These are phyloP conservation scores for Gossypium sturtianum DNA, from an alignment of 345 rosid species.

Conservation along the genomic window DNA sequence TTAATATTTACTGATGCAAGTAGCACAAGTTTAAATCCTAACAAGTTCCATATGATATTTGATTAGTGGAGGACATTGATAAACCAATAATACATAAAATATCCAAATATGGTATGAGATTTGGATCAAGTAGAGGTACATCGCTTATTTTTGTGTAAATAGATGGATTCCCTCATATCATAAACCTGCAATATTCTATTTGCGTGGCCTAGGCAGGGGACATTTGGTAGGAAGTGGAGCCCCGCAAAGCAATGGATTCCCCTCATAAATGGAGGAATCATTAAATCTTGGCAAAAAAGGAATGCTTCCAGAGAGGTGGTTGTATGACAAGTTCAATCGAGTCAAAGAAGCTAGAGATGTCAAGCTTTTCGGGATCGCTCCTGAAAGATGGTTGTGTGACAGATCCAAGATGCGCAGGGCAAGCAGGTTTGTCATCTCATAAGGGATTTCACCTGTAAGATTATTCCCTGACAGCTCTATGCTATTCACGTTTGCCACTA, in stretches of 20 bases:
- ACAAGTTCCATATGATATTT: no score
- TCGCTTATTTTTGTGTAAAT: background rate
- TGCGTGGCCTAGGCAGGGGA: background rate
- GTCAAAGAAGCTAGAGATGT: conserved; percentile 28
- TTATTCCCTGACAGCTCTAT: conserved; percentile 40
- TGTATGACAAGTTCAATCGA: conserved; percentile 42
- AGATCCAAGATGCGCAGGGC: conserved; percentile 31
- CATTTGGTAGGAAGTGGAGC: conserved; percentile 39
- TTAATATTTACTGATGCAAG: no score
- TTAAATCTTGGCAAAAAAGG: conserved; percentile 33
- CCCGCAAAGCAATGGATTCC: conserved; percentile 43
- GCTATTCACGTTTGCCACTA: conserved; percentile 15
- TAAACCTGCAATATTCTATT: background rate
- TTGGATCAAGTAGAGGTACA: background rate
- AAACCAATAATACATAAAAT: no score
- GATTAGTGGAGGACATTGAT: no score
- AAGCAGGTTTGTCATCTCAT: conserved; percentile 21
- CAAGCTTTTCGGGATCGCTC: conserved; percentile 40
- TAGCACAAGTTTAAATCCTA: no score
- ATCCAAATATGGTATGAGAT: no score
- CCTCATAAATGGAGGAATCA: conserved; percentile 37
- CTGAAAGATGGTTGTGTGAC: conserved; percentile 40
- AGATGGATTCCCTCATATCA: background rate
- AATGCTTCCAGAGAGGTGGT: conserved; percentile 40
- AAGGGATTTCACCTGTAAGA: conserved; percentile 35